Conservation (phyloP, 805 yeast species). For the Candida sphagnicola region DNA sequence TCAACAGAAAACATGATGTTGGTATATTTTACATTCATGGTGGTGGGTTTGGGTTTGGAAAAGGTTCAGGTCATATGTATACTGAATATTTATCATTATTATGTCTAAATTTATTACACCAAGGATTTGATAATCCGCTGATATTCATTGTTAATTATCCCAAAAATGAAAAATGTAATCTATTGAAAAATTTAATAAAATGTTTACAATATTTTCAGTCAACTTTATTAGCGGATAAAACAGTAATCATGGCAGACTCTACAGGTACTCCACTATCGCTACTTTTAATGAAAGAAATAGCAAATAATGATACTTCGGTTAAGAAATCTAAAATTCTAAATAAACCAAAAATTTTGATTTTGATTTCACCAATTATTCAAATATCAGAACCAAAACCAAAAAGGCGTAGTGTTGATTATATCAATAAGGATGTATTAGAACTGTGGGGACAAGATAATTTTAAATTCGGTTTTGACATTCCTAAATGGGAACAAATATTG, state of each 20-base stretch:
- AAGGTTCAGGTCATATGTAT: slow-evolving; percentile 37
- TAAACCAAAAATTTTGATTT: slow-evolving; percentile 26
- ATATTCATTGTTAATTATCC: slow-evolving; percentile 25
- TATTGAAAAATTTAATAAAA: slow-evolving; percentile 21
- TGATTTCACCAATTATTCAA: slow-evolving; percentile 24
- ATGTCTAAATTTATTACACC: slow-evolving; percentile 37
- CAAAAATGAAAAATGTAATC: slow-evolving; percentile 9
- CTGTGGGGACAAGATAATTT: neutral
- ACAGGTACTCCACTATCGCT: slow-evolving; percentile 44
- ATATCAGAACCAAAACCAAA: neutral
- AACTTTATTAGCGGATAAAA: slow-evolving; percentile 7
- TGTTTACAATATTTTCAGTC: slow-evolving; percentile 3
- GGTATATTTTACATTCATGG: slow-evolving; percentile 39
- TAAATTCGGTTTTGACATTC: no score
- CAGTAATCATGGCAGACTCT: slow-evolving; percentile 44
- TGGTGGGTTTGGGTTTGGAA: slow-evolving; percentile 30
- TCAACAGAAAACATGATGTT: slow-evolving; percentile 28
- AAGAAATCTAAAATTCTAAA: neutral
- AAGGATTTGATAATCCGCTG: slow-evolving; percentile 49
- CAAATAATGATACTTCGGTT: neutral
- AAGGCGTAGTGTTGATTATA: neutral
- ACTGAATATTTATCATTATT: slow-evolving; percentile 42
- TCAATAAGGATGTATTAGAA: neutral
- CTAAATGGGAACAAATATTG: neutral
- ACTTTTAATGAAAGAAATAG: slow-evolving; percentile 18